These are phyloP conservation scores for Coffea humblotiana DNA, from an alignment of 305 asterid species.

Conservation along the genomic window DNA sequence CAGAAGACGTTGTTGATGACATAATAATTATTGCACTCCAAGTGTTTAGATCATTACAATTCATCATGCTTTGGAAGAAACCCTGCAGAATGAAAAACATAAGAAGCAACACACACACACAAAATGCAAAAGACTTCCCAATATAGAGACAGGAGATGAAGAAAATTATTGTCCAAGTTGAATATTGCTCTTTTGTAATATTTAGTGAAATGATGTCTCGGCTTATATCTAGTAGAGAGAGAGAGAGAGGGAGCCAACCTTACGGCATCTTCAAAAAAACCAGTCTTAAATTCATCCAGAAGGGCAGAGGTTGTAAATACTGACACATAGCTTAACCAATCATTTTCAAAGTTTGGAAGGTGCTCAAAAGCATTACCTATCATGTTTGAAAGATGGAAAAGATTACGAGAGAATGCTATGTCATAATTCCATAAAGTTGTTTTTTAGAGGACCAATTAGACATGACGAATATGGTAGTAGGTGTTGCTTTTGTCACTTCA, in stretches of 20 bases:
- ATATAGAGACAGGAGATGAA: too few species aligned
- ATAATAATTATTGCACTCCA: not conserved
- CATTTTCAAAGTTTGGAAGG: not conserved
- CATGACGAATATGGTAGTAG: too few species aligned
- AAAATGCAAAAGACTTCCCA: not conserved
- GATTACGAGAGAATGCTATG: too few species aligned
- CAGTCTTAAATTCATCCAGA: not conserved
- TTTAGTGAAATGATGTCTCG: not conserved
- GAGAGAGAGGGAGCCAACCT: too few species aligned
- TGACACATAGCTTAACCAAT: not conserved
- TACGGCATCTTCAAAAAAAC: not conserved
- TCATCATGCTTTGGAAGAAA: constrained; percentile 22
- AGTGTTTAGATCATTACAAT: constrained; percentile 12
- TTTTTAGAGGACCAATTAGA: too few species aligned
- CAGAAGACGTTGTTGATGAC: not conserved
- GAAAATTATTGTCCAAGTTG: not conserved
- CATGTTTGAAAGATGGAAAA: not conserved
- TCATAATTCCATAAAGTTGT: not conserved
- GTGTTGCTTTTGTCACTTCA: too few species aligned
- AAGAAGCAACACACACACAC: not conserved
- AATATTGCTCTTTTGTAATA: not conserved
- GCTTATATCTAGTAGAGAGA: not conserved
- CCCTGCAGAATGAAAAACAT: constrained; percentile 18
- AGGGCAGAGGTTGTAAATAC: not conserved
- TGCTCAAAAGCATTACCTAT: not conserved